Conservation (phyloP, 176 grass and related monocot genomes). For the Aegilops umbellulata region DNA sequence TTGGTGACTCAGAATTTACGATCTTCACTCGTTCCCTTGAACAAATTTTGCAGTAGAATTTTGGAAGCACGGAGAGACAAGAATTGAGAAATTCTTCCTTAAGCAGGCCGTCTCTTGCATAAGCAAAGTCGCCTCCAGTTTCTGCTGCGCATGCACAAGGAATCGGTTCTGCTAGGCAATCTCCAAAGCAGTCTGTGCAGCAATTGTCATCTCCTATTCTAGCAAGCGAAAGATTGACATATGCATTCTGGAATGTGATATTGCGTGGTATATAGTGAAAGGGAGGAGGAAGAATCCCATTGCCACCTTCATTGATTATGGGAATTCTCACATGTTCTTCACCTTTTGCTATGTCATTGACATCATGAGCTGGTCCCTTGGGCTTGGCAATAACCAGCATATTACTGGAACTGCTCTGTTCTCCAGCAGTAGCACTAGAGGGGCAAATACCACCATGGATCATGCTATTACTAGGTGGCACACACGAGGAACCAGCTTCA, state of each 20-base stretch:
- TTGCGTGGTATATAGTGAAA: conserved; percentile 80
- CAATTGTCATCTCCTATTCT: conserved; percentile 87
- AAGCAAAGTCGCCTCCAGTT: conserved; percentile 79
- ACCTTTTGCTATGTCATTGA: conserved; percentile 77
- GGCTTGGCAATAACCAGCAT: conserved; percentile 27
- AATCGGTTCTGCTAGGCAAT: conserved; percentile 60
- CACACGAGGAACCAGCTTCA: conserved; percentile 2
- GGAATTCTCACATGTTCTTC: conserved; percentile 71
- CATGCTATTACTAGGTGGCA: conserved; percentile 13
- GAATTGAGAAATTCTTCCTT: conserved; percentile 56
- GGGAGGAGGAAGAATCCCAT: conserved; percentile 54
- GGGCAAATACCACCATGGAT: conserved; percentile 21
- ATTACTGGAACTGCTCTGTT: conserved; percentile 30
- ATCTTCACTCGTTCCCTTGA: neutral
- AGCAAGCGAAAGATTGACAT: conserved; percentile 67
- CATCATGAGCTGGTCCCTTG: conserved; percentile 47
- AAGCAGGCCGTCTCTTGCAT: conserved; percentile 64
- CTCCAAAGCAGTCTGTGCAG: conserved; percentile 64
- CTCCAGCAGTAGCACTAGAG: conserved; percentile 5
- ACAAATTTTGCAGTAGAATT: conserved; percentile 12
- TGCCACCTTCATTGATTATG: conserved; percentile 36
- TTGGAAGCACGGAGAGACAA: conserved; percentile 38
- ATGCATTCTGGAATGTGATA: conserved; percentile 59
- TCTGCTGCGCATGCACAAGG: conserved; percentile 76
- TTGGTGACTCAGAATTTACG: neutral